Conservation (phyloP, 805 yeast genomes). For the Ogataea parapolymorpha region DNA sequence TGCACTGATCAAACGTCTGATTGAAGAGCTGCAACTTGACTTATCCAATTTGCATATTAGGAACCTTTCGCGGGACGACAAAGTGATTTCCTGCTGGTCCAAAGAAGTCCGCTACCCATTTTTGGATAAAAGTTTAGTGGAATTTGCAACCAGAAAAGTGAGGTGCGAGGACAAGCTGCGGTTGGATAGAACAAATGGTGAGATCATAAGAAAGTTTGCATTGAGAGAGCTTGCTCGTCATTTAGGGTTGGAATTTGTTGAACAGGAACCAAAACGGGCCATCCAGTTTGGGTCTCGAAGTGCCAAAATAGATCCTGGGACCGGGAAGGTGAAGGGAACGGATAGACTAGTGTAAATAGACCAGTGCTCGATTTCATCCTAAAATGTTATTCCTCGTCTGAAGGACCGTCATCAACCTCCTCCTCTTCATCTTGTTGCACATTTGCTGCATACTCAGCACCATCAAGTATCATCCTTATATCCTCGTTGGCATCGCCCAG, state of each 20-base stretch:
- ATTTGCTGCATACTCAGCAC: conserved; percentile 74
- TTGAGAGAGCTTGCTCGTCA: conserved; percentile 60
- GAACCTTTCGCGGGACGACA: conserved; percentile 88
- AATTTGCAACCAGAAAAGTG: conserved; percentile 42
- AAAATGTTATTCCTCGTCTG: conserved; percentile 19
- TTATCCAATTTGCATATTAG: conserved; percentile 71
- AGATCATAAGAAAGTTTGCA: conserved; percentile 45
- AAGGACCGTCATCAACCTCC: conserved; percentile 34
- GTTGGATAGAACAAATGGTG: conserved; percentile 35
- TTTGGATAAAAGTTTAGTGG: conserved; percentile 60
- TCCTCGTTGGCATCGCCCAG: conserved; percentile 49
- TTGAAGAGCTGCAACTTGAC: conserved; percentile 63
- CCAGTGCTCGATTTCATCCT: no score
- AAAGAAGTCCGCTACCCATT: conserved; percentile 89
- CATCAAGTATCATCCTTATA: conserved; percentile 62
- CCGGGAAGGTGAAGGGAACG: conserved; percentile 75
- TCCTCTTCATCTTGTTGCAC: conserved; percentile 37
- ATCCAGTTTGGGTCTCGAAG: conserved; percentile 95
- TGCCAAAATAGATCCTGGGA: conserved; percentile 86
- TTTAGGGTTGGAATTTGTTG: conserved; percentile 45
- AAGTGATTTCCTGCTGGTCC: conserved; percentile 83
- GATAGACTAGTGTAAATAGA: conserved; percentile 34
- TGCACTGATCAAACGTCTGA: conserved; percentile 39
- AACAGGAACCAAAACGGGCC: conserved; percentile 83
- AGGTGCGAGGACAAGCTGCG: conserved; percentile 46